Base-by-base conservation (phyloP, 2,329 filamentous ascomycete species). In the Alternaria consortialis region DNA sequence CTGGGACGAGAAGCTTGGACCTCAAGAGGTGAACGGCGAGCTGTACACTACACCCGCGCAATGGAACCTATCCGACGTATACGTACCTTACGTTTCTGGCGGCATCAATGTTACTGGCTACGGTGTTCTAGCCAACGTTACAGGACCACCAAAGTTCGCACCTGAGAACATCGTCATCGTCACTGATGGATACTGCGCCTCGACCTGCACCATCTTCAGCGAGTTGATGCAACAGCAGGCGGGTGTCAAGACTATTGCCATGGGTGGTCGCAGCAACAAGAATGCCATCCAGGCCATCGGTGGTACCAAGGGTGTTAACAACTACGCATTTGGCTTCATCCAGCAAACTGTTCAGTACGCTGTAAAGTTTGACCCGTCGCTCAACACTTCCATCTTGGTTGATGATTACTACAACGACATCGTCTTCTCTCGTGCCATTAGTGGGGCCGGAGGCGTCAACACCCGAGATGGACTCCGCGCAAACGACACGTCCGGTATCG, bases 161-260 rank as follows among this genome's bases (percentile, higher is more conserved):
- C 75, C 86, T 3, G 84, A 88, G 43, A 75, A 80, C 64, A 77
- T 80, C 31, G 80, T 87, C 50, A 70, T 87, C 27, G 74, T 88
- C n/a, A 83, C 84, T 53, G 87, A 88, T 67, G 86, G 86, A 34
- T 82, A 84, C 66, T 89, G 87, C 72, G 84, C 84, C 23, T 87
- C 85, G 1, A 85, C 86, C 3, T 89, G 87, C 75, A 83, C 85
- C 4, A 78, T 87, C 4, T 86, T 87, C 62, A 81, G 82, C 11
- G 84, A 88, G 64, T 81, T 88, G 66, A 77, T 88, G 67, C 82
- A 82, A 25, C 74, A 81, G 27, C 80, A 86, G 60, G 85, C 79
- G 23, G 82, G 83, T 34, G 84, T 88, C n/a, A 83, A 84, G 74
- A 84, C 82, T 5, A 80, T 84, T 54, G 84, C 83, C 6, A 77